phyloP scores from a whole-genome alignment of 2,329 filamentous ascomycete species.

The Fusarium nematophilum region DNA sequence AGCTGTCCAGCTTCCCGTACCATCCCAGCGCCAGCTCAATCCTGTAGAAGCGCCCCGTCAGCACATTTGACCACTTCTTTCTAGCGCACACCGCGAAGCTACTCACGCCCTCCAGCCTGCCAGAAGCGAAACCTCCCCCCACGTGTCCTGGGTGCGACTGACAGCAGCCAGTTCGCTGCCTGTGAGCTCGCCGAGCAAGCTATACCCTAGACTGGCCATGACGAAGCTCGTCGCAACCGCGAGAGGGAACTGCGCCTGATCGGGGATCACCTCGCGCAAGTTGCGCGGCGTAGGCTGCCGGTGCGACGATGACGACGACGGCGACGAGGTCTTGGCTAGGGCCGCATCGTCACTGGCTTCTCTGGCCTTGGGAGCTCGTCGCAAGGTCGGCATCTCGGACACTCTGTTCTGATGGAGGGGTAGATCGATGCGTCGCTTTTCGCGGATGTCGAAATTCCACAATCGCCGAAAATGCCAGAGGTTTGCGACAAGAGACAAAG shows the following conservation, averaged over 20 bases:
- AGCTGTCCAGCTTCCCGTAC: constrained; percentile 79
- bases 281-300: constrained; percentile 18
- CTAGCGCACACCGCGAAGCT: background rate
- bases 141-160: constrained; percentile 71
- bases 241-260: constrained; percentile 62
- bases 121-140: constrained; percentile 68
- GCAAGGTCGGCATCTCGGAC: constrained; percentile 35
- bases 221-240: constrained; percentile 66
- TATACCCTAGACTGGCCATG: constrained; percentile 73
- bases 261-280: constrained; percentile 51
- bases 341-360: constrained; percentile 31
- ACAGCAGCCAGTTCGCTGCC: constrained; percentile 74
- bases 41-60: constrained; percentile 53
- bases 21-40: constrained; percentile 78
- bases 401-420: background rate
- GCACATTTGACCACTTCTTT: background rate
- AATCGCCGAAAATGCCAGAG: constrained; percentile 2
- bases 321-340: constrained; percentile 19
- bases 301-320: constrained; percentile 15
- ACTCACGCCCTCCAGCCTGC: constrained; percentile 68
- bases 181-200: constrained; percentile 68
- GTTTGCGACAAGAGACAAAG: constrained; percentile 15
- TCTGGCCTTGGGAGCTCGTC: constrained; percentile 36
- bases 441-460: background rate
- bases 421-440: constrained; percentile 13